Percentiles rank a stretch among this genome's conserved stretches.
Evolutionary conservation across 352 stramenopile genomes (phyloP).

Genomic region (Phytopythium mirpurense): DNA sequence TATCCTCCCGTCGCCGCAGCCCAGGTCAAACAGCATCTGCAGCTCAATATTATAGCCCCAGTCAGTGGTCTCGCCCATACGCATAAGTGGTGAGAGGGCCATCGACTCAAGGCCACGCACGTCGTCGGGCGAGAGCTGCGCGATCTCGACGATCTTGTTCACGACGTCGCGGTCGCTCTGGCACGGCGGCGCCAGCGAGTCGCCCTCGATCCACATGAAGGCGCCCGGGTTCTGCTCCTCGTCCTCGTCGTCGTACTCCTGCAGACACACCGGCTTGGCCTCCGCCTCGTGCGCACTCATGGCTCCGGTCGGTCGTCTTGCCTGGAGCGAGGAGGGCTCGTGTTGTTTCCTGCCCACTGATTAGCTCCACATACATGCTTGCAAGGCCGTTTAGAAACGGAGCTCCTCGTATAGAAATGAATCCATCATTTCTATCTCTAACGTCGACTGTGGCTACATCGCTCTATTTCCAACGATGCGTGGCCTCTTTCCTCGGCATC

Average conservation of each 20-base stretch:
- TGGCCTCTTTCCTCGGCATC: not conserved
- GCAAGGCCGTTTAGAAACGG: not conserved
- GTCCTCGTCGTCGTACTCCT: constrained; percentile 18
- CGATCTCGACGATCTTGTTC: constrained; percentile 48
- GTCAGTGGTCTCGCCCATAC: too few relatives aligned
- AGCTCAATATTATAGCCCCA: too few relatives aligned
- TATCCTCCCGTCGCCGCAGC: constrained; percentile 52
- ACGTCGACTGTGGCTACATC: too few relatives aligned
- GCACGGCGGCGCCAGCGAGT: constrained; percentile 53
- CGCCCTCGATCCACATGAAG: constrained; percentile 64
- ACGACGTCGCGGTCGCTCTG: constrained; percentile 55
- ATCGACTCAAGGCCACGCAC: constrained; percentile 19
- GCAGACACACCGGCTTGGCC: constrained; percentile 19
- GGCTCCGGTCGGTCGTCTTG: too few relatives aligned
- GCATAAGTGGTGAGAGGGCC: too few relatives aligned
- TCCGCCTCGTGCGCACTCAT: constrained; percentile 8
- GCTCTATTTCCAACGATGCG: too few relatives aligned
- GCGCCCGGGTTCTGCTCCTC: constrained; percentile 34
- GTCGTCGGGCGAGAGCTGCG: constrained; percentile 30
- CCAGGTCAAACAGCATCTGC: constrained; percentile 52
- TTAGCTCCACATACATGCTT: too few relatives aligned
- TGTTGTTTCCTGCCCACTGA: too few relatives aligned
- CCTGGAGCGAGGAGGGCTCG: too few relatives aligned
- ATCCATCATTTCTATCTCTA: constrained; percentile 1
- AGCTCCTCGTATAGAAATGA: not conserved